Evolutionary conservation across 2,329 filamentous ascomycete genomes (phyloP).

Genomic region (Epichloe aotearoae): DNA sequence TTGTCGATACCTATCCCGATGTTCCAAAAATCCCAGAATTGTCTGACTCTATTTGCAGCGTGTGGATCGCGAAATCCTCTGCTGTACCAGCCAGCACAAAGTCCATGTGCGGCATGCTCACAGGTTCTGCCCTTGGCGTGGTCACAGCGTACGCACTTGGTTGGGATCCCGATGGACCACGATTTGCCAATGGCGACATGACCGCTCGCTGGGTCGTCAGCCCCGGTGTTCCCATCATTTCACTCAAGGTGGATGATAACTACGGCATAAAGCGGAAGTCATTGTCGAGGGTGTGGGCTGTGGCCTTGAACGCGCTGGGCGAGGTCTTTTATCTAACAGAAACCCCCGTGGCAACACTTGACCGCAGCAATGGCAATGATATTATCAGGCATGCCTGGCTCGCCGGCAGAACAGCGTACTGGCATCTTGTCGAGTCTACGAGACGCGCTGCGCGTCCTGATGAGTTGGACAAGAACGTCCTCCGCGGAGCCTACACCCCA

Average conservation of each 20-base stretch:
- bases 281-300: slow-evolving; percentile 70
- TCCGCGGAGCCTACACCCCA: slow-evolving; percentile 67
- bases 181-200: slow-evolving; percentile 60
- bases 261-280: slow-evolving; percentile 60
- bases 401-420: slow-evolving; percentile 63
- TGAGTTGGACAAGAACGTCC: slow-evolving; percentile 53
- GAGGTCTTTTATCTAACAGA: slow-evolving; percentile 79
- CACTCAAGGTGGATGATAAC: slow-evolving; percentile 70
- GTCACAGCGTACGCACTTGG: slow-evolving; percentile 72
- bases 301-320: slow-evolving; percentile 83
- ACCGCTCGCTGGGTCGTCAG: slow-evolving; percentile 83
- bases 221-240: slow-evolving; percentile 83
- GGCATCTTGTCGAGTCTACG: slow-evolving; percentile 69
- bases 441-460: slow-evolving; percentile 59
- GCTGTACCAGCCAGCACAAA: slow-evolving; percentile 59
- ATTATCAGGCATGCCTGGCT: slow-evolving; percentile 61
- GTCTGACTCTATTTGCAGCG: slow-evolving; percentile 58
- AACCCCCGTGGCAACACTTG: slow-evolving; percentile 43
- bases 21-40: slow-evolving; percentile 64
- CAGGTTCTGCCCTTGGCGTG: slow-evolving; percentile 71
- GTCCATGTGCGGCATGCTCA: slow-evolving; percentile 68
- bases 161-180: slow-evolving; percentile 40
- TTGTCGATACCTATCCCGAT: slow-evolving; percentile 51
- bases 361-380: slow-evolving; percentile 38
- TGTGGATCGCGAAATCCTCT: slow-evolving; percentile 82